Conservation (phyloP, 495 filamentous ascomycete species). For the Aspergillus ostianus region DNA sequence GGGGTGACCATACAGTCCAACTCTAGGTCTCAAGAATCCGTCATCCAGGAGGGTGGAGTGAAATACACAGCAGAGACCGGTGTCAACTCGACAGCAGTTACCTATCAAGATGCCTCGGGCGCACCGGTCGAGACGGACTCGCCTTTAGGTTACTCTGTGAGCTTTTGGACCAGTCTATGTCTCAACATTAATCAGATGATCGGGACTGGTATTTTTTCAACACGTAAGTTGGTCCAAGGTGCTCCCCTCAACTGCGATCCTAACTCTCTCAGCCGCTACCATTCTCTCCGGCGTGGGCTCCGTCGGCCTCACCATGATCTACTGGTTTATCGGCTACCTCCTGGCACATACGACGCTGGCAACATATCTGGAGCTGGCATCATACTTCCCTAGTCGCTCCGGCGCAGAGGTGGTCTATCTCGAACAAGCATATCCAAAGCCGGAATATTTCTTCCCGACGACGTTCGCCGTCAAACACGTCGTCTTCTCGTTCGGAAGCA, state of each 20-base stretch:
- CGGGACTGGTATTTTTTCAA: slow-evolving; percentile 64
- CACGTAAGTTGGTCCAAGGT: slow-evolving; percentile 41
- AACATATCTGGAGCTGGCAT: slow-evolving; percentile 59
- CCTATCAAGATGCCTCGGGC: slow-evolving; percentile 62
- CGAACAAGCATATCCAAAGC: slow-evolving; percentile 62
- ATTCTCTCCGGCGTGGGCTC: slow-evolving; percentile 58
- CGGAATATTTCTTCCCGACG: slow-evolving; percentile 59
- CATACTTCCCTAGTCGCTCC: slow-evolving; percentile 63
- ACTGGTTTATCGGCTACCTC: slow-evolving; percentile 60
- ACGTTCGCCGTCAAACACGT: slow-evolving; percentile 60
- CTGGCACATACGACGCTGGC: slow-evolving; percentile 48
- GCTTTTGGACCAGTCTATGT: slow-evolving; percentile 53
- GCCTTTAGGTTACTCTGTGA: slow-evolving; percentile 60
- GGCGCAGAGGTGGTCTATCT: slow-evolving; percentile 65
- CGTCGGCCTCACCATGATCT: slow-evolving; percentile 58
- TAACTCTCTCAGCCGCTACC: slow-evolving; percentile 43
- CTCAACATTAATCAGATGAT: slow-evolving; percentile 66
- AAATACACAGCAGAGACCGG: slow-evolving; percentile 53
- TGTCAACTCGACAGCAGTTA: slow-evolving; percentile 51
- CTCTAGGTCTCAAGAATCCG: background rate
- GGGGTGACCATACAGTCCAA: no score
- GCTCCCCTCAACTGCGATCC: background rate
- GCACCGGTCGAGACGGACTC: slow-evolving; percentile 60
- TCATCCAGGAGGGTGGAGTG: slow-evolving; percentile 37
- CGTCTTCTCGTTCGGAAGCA: slow-evolving; percentile 59